These are phyloP conservation scores for Boletus semigastroideus DNA, from an alignment of 1,284 basidiomycete species.

Conservation along the genomic window DNA sequence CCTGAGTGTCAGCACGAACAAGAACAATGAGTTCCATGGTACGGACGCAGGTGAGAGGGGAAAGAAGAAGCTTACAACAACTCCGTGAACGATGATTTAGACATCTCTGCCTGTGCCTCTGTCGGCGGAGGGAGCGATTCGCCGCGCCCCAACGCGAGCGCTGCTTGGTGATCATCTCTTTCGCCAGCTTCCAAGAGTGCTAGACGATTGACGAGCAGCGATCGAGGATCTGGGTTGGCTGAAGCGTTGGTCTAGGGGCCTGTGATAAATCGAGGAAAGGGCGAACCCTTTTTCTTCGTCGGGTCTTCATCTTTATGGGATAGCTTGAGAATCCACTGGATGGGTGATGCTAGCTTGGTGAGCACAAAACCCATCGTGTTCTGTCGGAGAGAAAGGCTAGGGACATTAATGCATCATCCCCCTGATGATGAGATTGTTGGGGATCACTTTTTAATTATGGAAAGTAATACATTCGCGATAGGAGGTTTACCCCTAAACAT, in stretches of 20 bases:
- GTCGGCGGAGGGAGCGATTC: slow-evolving; percentile 18
- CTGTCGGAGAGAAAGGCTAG: not conserved
- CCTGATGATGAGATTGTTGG: too few species aligned
- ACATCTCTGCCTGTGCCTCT: slow-evolving; percentile 19
- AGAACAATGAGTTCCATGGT: not conserved
- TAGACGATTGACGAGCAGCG: slow-evolving; percentile 4
- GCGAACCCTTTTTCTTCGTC: slow-evolving; percentile 7
- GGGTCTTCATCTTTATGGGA: not conserved
- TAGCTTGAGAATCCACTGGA: not conserved
- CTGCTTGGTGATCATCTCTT: slow-evolving; percentile 17
- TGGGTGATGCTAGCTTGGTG: slow-evolving; percentile 1
- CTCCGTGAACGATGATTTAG: slow-evolving; percentile 15
- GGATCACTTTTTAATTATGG: not conserved
- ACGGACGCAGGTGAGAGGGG: too few species aligned
- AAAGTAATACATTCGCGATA: not conserved
- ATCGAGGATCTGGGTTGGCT: slow-evolving; percentile 8
- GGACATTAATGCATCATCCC: too few species aligned
- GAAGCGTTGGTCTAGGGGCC: not conserved
- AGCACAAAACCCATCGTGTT: slow-evolving; percentile 8
- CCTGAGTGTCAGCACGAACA: not conserved
- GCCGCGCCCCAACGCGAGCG: slow-evolving; percentile 15
- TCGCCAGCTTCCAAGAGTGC: slow-evolving; percentile 20
- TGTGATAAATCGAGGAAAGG: too few species aligned
- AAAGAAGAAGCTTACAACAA: slow-evolving; percentile 9
- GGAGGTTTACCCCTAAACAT: not conserved